Evolutionary conservation across 257 asterid genomes (phyloP).

Genomic region (Marsdenia floribunda): DNA sequence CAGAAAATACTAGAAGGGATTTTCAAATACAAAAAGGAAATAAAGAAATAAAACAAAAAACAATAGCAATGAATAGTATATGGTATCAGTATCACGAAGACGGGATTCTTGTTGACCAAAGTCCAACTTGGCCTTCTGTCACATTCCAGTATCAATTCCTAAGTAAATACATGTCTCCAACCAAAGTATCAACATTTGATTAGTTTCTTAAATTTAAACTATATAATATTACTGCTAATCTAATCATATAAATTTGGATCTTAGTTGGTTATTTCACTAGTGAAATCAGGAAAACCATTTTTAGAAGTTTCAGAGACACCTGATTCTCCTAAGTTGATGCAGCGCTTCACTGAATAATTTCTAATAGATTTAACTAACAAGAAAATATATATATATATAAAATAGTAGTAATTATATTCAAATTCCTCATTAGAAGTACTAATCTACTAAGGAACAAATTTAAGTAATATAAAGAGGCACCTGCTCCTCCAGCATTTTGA

Average conservation of each 20-base stretch:
- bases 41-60: neutral
- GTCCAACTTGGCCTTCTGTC: neutral
- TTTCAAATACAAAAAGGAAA: neutral
- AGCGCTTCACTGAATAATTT: neutral
- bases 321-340: neutral
- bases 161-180: neutral
- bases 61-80: neutral
- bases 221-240: neutral
- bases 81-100: neutral
- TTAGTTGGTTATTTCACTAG: neutral
- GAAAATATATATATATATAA: too few relatives aligned
- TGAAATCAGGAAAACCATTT: neutral
- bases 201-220: neutral
- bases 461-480: conserved; percentile 17
- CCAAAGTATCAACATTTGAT: neutral
- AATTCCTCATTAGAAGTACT: too few relatives aligned
- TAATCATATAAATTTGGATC: neutral
- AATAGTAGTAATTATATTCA: neutral
- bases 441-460: neutral
- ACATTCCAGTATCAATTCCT: neutral
- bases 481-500: conserved; percentile 33
- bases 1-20: conserved; percentile 1
- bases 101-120: neutral
- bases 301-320: neutral
- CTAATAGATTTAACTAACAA: neutral